Evolutionary conservation across 202 grass and related monocot genomes (phyloP), one percentile per base, ranked within the genome.

Genomic region (Panicum hallii): DNA sequence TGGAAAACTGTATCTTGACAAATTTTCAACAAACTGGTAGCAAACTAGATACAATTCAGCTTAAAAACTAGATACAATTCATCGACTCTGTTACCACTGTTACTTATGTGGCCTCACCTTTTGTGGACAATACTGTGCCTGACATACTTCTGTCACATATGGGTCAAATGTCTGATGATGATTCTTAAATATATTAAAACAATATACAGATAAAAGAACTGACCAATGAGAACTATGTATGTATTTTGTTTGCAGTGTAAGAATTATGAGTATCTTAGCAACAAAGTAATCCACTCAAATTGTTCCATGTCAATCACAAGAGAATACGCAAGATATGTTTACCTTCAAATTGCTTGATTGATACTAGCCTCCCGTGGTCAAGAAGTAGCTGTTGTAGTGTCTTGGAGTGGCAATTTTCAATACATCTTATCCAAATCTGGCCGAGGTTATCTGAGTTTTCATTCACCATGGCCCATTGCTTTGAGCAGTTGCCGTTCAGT

Each of bases 361-460:
- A 88, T 76, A 94, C 55, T 75, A 94, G 82, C 72, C 88, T 97
- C 63, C 87, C 90, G 63, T 94, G 82, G 48, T 87, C 86, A 73
- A 79, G 72, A 88, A 97, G 90, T 82, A 97, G 84, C 16, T 93
- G 88, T 74, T 84, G 90, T 78, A 94, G 84, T 57, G 92, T 88
- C 78, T 88, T 93, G 40, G 92, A 97, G 82, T 97, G 95, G 38
- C 92, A 97, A 42, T 86, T 89, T 60, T 93, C 79, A 16, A 97
- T 90, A 77, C 95, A 94, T 38, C 84, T 76, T 81, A 83, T 88
- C 92, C 95, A 97, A 83, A 94, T 88, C 4, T 90, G 83, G 28
- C 80, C 76, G 76, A 97, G 53, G 57, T 76, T 88, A 58, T 93
- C 84, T 10, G 70, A 88, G 50, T 79, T 89, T 63, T 64, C 77